These are phyloP conservation scores for Cordia subcordata DNA, from an alignment of 257 asterid genomes.

Conservation along the genomic window DNA sequence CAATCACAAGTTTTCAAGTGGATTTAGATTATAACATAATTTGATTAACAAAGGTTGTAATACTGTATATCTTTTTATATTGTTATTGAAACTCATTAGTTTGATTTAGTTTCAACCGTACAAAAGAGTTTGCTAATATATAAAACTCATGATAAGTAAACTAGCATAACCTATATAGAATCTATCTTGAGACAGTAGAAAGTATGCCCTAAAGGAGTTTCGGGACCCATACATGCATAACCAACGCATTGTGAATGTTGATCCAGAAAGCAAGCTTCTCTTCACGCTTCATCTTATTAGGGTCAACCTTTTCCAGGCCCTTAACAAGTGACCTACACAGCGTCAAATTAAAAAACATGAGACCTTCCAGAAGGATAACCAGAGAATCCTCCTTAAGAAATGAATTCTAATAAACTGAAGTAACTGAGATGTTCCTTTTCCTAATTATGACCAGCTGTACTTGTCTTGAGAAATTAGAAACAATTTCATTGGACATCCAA, in stretches of 20 bases:
- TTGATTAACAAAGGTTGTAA: neutral
- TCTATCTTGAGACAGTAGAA: neutral
- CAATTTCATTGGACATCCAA: too few relatives aligned
- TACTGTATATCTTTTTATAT: neutral
- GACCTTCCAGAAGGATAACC: slow-evolving; percentile 1
- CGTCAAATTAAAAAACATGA: slow-evolving; percentile 15
- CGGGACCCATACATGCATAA: slow-evolving; percentile 64
- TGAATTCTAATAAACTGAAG: neutral
- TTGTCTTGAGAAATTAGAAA: neutral
- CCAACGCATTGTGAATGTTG: slow-evolving; percentile 85
- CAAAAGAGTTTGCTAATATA: neutral
- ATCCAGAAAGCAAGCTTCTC: slow-evolving; percentile 88
- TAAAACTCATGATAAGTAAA: neutral
- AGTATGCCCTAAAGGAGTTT: neutral
- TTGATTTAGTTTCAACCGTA: neutral
- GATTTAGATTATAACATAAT: too few relatives aligned
- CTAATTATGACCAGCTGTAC: neutral
- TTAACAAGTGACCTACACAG: slow-evolving; percentile 66
- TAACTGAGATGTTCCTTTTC: neutral
- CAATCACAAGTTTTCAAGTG: neutral
- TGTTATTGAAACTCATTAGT: neutral
- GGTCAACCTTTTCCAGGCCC: slow-evolving; percentile 76
- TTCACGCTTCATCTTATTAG: slow-evolving; percentile 69
- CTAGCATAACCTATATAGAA: neutral
- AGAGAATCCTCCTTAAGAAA: neutral